Evolutionary conservation across 306 rosid species (phyloP).

Genomic region (Corylus avellana): DNA sequence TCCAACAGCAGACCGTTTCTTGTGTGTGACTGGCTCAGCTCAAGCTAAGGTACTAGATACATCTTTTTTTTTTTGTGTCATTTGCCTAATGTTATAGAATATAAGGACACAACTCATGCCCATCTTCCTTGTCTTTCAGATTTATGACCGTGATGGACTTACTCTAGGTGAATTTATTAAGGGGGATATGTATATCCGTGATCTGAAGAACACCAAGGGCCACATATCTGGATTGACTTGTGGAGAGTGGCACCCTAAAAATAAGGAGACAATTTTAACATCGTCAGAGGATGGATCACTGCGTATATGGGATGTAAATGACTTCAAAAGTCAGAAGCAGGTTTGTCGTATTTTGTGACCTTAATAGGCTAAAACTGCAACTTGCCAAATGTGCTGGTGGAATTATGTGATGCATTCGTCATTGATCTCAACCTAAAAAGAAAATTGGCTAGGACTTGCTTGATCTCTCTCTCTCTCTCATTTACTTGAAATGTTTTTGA

Average conservation of each 20-base stretch:
- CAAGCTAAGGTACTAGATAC: constrained; percentile 68
- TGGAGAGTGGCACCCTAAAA: constrained; percentile 92
- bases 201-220: constrained; percentile 92
- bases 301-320: constrained; percentile 95
- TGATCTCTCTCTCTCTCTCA: background rate
- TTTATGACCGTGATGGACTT: constrained; percentile 97
- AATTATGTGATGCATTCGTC: constrained; percentile 12
- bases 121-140: constrained; percentile 44
- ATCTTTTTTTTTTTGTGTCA: background rate
- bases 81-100: constrained; percentile 3
- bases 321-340: constrained; percentile 96
- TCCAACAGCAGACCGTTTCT: constrained; percentile 81
- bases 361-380: background rate
- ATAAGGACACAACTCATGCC: background rate
- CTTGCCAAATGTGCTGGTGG: constrained; percentile 5
- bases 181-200: constrained; percentile 98
- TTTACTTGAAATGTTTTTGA: background rate
- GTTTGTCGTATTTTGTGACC: constrained; percentile 30
- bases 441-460: background rate
- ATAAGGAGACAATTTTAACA: constrained; percentile 81
- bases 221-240: constrained; percentile 93
- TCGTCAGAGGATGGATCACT: constrained; percentile 96
- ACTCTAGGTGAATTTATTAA: constrained; percentile 89
- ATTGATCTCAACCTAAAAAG: background rate
- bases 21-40: constrained; percentile 95